phyloP scores from a whole-genome alignment of 208 protist species.

The Tritrichomonas foetus region DNA sequence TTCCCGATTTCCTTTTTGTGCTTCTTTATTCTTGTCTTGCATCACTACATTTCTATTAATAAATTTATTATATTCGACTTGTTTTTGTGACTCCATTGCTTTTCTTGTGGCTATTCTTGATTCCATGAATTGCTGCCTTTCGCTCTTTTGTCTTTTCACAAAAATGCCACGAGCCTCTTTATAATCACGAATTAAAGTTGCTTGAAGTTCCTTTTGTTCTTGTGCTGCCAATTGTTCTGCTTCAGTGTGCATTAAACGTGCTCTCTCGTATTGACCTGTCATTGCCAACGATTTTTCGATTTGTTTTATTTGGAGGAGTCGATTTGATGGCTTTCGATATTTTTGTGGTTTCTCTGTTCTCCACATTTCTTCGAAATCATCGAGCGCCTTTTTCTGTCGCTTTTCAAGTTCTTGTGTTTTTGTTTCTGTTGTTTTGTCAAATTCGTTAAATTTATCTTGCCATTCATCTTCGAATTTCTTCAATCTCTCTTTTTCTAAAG shows the following conservation, averaged over 20 bases:
- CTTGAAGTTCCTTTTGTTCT: neutral
- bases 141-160: neutral
- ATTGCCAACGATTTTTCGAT: neutral
- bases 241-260: neutral
- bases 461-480: neutral
- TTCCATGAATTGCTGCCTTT: neutral
- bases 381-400: neutral
- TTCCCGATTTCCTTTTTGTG: too few relatives aligned
- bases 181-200: neutral
- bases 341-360: neutral
- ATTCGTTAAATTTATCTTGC: neutral
- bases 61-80: too few relatives aligned
- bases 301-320: neutral
- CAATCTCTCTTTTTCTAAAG: neutral
- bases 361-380: neutral
- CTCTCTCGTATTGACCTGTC: neutral
- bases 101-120: too few relatives aligned
- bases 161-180: neutral
- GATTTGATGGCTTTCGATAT: neutral
- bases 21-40: too few relatives aligned
- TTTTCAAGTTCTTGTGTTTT: neutral
- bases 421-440: neutral
- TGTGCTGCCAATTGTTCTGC: neutral
- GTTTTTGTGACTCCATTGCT: too few relatives aligned
- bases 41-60: too few relatives aligned